phyloP scores from a whole-genome alignment of 164 flowering plant species.

The Pachysandra terminalis region DNA sequence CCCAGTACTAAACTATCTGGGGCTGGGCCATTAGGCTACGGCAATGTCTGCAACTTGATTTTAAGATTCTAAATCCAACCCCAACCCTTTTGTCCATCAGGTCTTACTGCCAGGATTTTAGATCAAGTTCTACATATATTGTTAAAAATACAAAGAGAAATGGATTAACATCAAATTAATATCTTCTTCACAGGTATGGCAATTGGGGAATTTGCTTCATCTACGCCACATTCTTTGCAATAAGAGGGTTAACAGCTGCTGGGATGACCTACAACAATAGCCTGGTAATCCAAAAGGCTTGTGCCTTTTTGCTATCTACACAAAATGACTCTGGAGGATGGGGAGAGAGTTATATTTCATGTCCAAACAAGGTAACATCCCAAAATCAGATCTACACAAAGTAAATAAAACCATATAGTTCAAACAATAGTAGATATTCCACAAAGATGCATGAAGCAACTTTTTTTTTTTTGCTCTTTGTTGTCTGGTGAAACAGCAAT shows the following conservation, averaged over 20 bases:
- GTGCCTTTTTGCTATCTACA: constrained; percentile 32
- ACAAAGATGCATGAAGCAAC: neutral
- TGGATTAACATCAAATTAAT: no score
- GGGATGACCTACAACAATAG: constrained; percentile 42
- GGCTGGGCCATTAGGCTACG: no score
- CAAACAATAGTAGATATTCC: neutral
- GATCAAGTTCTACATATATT: no score
- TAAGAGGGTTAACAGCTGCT: constrained; percentile 35
- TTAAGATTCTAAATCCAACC: no score
- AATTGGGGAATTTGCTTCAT: constrained; percentile 54
- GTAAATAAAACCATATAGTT: no score
- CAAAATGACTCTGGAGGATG: constrained; percentile 50
- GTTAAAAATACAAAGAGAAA: no score
- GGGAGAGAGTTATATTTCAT: constrained; percentile 57
- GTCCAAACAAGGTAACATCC: constrained; percentile 38
- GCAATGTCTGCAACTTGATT: no score
- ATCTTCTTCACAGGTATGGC: constrained; percentile 39
- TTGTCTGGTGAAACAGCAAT: constrained; percentile 27
- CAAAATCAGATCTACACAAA: neutral
- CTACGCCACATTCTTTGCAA: constrained; percentile 44
- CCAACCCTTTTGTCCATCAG: no score
- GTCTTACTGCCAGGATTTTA: no score
- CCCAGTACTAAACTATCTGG: no score
- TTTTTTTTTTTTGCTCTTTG: neutral
- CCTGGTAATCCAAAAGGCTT: constrained; percentile 31